A percentile compares a stretch with the other conserved stretches of the same genome.
These are phyloP conservation scores for Colletotrichum sp. DNA, from an alignment of 2,329 filamentous ascomycete species.

Conservation along the genomic window DNA sequence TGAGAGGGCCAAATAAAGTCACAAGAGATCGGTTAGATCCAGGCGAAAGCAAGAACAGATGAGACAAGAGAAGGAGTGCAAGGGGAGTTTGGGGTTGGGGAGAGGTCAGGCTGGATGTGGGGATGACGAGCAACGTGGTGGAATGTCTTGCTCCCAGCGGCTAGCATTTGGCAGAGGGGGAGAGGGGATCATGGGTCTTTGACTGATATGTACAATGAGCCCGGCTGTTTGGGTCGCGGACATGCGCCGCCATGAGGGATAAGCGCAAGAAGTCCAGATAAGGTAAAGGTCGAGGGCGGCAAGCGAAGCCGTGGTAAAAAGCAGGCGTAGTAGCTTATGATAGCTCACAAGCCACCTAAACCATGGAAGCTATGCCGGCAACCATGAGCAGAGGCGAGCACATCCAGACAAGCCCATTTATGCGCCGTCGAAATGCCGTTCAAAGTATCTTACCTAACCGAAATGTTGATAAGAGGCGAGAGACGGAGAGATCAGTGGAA, in stretches of 20 bases:
- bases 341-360: neutral
- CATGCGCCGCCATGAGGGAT: neutral
- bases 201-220: neutral
- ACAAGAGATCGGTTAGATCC: neutral
- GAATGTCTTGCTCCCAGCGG: conserved; percentile 12
- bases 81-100: neutral
- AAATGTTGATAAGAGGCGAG: neutral
- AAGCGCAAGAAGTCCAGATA: conserved; percentile 12
- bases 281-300: neutral
- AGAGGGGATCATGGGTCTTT: conserved; percentile 5
- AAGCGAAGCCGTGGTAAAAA: neutral
- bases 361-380: neutral
- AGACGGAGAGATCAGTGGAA: neutral
- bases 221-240: neutral
- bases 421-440: conserved; percentile 2
- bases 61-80: neutral
- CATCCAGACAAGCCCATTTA: neutral
- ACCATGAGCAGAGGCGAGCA: neutral
- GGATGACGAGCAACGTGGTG: conserved; percentile 6
- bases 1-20: neutral
- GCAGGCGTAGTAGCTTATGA: neutral
- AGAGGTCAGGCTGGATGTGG: conserved; percentile 7
- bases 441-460: neutral
- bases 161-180: neutral
- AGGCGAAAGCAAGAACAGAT: neutral